Evolutionary conservation across 164 flowering plant genomes (phyloP), one percentile per base, ranked within the genome.

Genomic region (Stephania cephalantha): DNA sequence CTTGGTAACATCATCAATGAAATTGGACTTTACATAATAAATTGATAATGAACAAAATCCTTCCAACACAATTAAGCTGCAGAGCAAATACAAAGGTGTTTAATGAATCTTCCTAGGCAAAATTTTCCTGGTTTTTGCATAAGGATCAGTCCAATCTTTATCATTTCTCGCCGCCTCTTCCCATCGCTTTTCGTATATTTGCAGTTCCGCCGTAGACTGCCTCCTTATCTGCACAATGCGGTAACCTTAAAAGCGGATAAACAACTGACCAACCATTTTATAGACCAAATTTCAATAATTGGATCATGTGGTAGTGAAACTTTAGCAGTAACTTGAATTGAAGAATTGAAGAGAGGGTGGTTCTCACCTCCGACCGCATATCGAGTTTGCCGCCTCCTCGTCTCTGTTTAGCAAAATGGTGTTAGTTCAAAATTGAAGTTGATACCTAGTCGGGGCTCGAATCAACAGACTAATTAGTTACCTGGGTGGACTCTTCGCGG

Each of bases 131-230:
- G 44, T 76, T 53, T 17, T 31, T 53, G 45, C 70, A 55, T 74
- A 92, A 1, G 97, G 98, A 75, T 95, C 97, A 58, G 84, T 84
- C 98, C 98, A 95, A 52, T 80, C 45, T 80, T 71, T 86, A 83
- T 95, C 98, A 55, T 88, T 89, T 68, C 78, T 83, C 15, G 80
- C 89, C 7, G 98, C 97, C 77, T 80, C 58, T 46, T 90, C 90
- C 98, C 98, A 95, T 9, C 98, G 85, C 63, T 83, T 71, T 78
- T 80, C 80, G 69, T 91, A 93, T 20, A 81, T 82, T 65, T 83
- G 77, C 75, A 90, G 93, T 85, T 95, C 99, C 68, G 82, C 82
- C 9, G 90, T 87, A 4, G 98, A 89, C 78, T 93, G 97, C 82
- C 94, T 88, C 79, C 99, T 79, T 69, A 95, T 89, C 99, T 95